Conservation (phyloP, 2,329 filamentous ascomycete genomes). For the Chalaropsis ovoidea region DNA sequence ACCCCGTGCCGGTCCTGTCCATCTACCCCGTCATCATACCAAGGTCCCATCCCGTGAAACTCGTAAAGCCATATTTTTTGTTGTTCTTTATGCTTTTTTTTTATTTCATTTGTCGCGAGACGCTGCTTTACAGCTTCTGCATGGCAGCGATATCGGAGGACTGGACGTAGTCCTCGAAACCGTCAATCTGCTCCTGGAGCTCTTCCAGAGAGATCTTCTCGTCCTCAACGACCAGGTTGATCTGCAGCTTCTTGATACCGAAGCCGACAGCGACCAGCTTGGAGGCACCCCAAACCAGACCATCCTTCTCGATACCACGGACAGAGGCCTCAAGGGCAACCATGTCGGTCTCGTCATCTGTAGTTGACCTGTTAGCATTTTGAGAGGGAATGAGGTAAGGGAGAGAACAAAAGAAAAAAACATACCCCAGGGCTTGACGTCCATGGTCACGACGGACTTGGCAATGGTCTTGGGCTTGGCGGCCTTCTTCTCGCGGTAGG, state of each 20-base stretch:
- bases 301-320: constrained; percentile 76
- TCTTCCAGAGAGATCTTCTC: constrained; percentile 60
- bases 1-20: constrained; percentile 15
- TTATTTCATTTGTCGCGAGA: constrained; percentile 23
- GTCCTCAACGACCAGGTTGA: constrained; percentile 94
- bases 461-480: constrained; percentile 82
- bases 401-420: constrained; percentile 31
- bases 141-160: constrained; percentile 83
- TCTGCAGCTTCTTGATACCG: constrained; percentile 99
- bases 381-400: neutral
- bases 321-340: constrained; percentile 68
- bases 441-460: constrained; percentile 91
- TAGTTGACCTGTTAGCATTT: constrained; percentile 28
- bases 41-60: constrained; percentile 3
- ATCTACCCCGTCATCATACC: constrained; percentile 10
- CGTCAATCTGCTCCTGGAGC: constrained; percentile 71
- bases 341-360: constrained; percentile 92
- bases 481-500: constrained; percentile 96
- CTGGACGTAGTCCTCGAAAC: constrained; percentile 91
- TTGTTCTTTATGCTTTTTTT: constrained; percentile 22
- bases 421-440: constrained; percentile 98
- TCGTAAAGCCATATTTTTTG: constrained; percentile 23
- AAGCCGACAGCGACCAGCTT: constrained; percentile 85
- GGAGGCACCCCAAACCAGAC: constrained; percentile 90
- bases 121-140: constrained; percentile 72